Evolutionary conservation across 306 rosid species (phyloP).

Genomic region (Pterocarpus macrocarpus): DNA sequence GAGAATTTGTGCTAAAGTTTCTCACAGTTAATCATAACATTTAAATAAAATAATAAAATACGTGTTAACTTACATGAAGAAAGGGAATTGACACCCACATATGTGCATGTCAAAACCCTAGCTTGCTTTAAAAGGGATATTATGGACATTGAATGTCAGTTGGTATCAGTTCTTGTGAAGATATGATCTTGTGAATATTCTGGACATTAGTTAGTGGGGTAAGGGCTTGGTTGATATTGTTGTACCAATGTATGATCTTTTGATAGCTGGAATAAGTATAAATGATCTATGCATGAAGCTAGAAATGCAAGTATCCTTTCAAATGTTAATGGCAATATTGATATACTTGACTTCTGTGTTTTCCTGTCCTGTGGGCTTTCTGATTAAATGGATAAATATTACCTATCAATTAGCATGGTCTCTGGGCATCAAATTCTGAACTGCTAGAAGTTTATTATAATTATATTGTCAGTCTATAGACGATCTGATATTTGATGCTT

Average conservation of each 20-base stretch:
- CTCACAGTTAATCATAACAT: too few relatives aligned
- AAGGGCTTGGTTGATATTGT: neutral
- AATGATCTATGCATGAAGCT: neutral
- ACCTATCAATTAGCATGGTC: neutral
- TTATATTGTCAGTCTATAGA: conserved; percentile 15
- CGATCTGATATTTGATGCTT: conserved; percentile 17
- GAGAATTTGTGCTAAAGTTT: too few relatives aligned
- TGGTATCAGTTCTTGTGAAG: too few relatives aligned
- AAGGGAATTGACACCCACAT: too few relatives aligned
- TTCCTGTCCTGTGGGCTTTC: conserved; percentile 18
- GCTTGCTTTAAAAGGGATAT: too few relatives aligned
- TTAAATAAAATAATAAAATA: too few relatives aligned
- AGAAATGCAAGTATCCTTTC: neutral
- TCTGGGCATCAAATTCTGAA: conserved; percentile 8
- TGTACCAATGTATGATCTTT: neutral
- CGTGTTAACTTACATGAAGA: too few relatives aligned
- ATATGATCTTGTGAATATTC: too few relatives aligned
- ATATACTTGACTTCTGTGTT: conserved; percentile 11
- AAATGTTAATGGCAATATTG: conserved; percentile 15
- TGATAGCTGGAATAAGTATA: too few relatives aligned
- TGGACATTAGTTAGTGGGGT: too few relatives aligned
- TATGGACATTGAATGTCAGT: too few relatives aligned
- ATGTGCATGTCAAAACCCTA: too few relatives aligned
- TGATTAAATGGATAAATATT: conserved; percentile 17
- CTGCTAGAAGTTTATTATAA: conserved; percentile 31